phyloP scores from a whole-genome alignment of 805 yeast species.

The Yarrowia sp. region DNA sequence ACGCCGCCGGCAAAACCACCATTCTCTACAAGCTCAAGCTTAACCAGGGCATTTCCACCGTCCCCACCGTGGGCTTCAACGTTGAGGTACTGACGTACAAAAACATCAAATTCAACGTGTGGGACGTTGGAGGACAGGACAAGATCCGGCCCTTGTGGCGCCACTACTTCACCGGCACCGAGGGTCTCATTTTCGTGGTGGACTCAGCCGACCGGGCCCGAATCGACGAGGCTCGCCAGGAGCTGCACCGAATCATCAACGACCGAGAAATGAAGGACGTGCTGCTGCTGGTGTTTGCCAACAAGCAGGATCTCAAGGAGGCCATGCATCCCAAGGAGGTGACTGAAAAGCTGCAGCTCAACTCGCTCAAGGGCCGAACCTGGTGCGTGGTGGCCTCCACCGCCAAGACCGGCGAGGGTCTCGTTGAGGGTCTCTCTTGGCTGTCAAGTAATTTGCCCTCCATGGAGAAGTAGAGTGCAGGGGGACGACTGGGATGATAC shows the following conservation, averaged over 20 bases:
- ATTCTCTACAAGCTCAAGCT: slow-evolving; percentile 78
- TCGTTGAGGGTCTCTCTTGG: slow-evolving; percentile 86
- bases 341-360: slow-evolving; percentile 66
- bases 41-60: slow-evolving; percentile 70
- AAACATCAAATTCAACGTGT: slow-evolving; percentile 78
- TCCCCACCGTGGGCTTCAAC: slow-evolving; percentile 93
- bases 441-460: slow-evolving; percentile 57
- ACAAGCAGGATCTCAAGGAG: slow-evolving; percentile 74
- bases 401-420: slow-evolving; percentile 86
- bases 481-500: background rate
- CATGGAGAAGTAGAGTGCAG: slow-evolving; percentile 29
- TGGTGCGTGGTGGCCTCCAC: slow-evolving; percentile 93
- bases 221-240: slow-evolving; percentile 72
- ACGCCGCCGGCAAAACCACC: slow-evolving; percentile 90
- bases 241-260: slow-evolving; percentile 69
- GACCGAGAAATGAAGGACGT: slow-evolving; percentile 84
- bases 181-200: slow-evolving; percentile 85
- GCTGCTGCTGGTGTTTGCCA: slow-evolving; percentile 77
- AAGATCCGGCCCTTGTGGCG: slow-evolving; percentile 91
- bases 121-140: slow-evolving; percentile 98
- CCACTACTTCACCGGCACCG: slow-evolving; percentile 90
- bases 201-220: slow-evolving; percentile 74
- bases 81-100: slow-evolving; percentile 81
- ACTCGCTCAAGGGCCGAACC: slow-evolving; percentile 60
- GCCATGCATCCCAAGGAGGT: slow-evolving; percentile 77